A percentile compares a stretch with the other conserved stretches of the same genome.
Evolutionary conservation across 176 grass and related monocot genomes (phyloP).

Genomic region (Oryza glumipatula): DNA sequence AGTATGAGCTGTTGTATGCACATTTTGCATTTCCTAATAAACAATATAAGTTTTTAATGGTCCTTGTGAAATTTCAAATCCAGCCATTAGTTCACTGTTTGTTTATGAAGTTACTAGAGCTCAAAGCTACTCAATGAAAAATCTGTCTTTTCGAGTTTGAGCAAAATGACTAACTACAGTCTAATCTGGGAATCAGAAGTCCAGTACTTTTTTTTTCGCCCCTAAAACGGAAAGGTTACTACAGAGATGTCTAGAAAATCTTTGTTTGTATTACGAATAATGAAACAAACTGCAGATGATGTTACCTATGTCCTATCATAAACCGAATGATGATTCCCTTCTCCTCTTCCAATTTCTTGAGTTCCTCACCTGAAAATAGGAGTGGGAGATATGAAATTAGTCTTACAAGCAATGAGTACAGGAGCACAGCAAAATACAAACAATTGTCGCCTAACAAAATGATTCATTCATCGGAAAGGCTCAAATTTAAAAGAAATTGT

Average conservation of each 20-base stretch:
- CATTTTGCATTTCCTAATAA: neutral
- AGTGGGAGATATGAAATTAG: neutral
- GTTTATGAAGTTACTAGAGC: neutral
- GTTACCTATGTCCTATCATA: slow-evolving; percentile 92
- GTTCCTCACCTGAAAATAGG: slow-evolving; percentile 67
- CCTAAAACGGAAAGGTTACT: neutral
- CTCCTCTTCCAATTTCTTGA: slow-evolving; percentile 80
- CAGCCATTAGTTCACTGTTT: neutral
- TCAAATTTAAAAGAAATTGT: slow-evolving; percentile 24
- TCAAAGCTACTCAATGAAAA: neutral
- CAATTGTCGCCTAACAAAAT: slow-evolving; percentile 8
- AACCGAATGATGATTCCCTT: slow-evolving; percentile 90
- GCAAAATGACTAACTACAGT: neutral
- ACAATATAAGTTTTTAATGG: neutral
- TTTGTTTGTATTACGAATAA: neutral
- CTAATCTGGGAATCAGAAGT: too few species aligned
- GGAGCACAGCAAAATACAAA: slow-evolving; percentile 8
- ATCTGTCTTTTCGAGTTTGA: neutral
- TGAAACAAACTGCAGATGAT: slow-evolving; percentile 1
- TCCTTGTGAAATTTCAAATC: neutral
- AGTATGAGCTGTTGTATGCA: neutral
- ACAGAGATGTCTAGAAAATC: neutral
- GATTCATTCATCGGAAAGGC: neutral
- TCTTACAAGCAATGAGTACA: slow-evolving; percentile 25
- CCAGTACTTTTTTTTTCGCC: too few species aligned